Base-by-base conservation (phyloP, 2,329 filamentous ascomycete species). In the Xylaria sp. region DNA sequence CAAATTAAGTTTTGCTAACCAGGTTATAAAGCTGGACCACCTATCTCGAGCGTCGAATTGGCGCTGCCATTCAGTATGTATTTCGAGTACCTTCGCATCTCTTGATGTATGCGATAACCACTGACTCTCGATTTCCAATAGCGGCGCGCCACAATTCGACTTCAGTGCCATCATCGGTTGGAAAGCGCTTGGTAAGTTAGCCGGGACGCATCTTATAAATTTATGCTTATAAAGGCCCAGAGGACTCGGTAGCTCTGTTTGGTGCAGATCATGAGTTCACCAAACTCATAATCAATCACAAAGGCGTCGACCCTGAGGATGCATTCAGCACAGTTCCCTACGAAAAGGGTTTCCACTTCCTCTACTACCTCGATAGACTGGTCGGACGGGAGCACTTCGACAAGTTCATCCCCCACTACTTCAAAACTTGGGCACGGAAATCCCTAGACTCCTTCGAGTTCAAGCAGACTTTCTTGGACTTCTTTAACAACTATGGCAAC, bases 111-210 rank as follows among this genome's bases (percentile, higher is more conserved):
- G 13, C 45, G 23, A 48, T 13, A 28, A 9, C 9, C 13, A 28
- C 55, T 71, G 25, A 71, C 55, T 36, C 30, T 20, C 28, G 3
- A 12, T 57, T 41, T 53, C 43, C 32, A 28, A 60, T 32, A 71
- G 69, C 74, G 94, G 94, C 55, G 91, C 95, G 71, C 82, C 92
- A 4, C 90, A 97, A 77, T 93, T 96, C 70, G 92, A 97, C 81
- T 98, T 99, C 80, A 97, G 93, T 9, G 91, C 95, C 71, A 97
- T 98, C 72, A 97, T 97, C 72, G 96, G 96, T 67, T 98, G 95
- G 95, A 96, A 97, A 78, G 88, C 91, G 2, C 87, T 97, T 20
- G 87, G 86, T 88, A 77, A 64, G 82, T 73, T 20, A 12, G 2
- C 28, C 20, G 3, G 12, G 13, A 28, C 4, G 7, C 28, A 3